phyloP scores from a whole-genome alignment of 2,329 filamentous ascomycete genomes.

The Sporothrix variecibatus region DNA sequence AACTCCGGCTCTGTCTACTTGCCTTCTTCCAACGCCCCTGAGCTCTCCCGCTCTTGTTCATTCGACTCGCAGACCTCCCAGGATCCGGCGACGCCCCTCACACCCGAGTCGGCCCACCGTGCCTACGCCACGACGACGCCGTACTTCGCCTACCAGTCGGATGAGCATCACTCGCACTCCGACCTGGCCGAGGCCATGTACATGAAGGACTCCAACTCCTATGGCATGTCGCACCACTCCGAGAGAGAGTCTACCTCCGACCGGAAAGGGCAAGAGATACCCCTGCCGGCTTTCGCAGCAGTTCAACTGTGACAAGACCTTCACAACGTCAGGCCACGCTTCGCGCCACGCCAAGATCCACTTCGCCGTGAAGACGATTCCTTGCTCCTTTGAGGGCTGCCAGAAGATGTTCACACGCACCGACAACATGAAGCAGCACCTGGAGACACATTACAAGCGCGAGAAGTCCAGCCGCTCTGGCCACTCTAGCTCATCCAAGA shows the following conservation, averaged over 20 bases:
- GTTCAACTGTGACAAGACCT: constrained; percentile 74
- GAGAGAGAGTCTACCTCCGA: constrained; percentile 44
- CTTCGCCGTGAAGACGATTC: constrained; percentile 76
- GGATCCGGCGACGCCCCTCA: constrained; percentile 58
- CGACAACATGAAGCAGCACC: constrained; percentile 87
- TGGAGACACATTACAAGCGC: constrained; percentile 71
- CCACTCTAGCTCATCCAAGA: constrained; percentile 35
- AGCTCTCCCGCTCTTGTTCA: constrained; percentile 61
- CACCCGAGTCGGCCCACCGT: constrained; percentile 49
- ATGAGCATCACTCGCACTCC: constrained; percentile 23
- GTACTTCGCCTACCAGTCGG: constrained; percentile 41
- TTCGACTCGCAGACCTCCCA: constrained; percentile 62
- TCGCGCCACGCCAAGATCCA: constrained; percentile 84
- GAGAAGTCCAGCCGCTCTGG: constrained; percentile 42
- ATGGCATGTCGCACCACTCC: constrained; percentile 43
- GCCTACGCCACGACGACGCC: constrained; percentile 10
- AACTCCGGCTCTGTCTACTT: constrained; percentile 43
- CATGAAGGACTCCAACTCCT: not conserved
- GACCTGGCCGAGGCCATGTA: constrained; percentile 28
- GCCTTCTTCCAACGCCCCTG: constrained; percentile 55
- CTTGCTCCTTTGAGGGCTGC: constrained; percentile 67
- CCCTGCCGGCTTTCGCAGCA: constrained; percentile 72
- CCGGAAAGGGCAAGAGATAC: constrained; percentile 61
- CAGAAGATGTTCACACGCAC: constrained; percentile 78
- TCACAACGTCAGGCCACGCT: constrained; percentile 83